Base-by-base conservation (phyloP, 73 alveolate genomes). In the Uronychia setigera region DNA sequence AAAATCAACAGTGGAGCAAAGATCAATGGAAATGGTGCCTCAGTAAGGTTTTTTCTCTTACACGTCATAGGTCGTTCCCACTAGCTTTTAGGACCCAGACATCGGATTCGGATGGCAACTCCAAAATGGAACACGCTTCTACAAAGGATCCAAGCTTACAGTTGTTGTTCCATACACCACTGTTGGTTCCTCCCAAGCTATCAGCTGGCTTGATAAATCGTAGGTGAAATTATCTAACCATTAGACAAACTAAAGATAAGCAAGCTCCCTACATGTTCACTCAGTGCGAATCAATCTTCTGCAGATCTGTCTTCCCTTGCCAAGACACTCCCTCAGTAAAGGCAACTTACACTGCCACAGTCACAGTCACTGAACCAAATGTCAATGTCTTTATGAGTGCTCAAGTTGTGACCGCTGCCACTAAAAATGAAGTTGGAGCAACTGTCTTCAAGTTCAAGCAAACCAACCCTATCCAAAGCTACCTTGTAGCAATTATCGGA, bases 311-410 rank as follows among this genome's bases (percentile, higher is more conserved):
- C 58, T 97, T 97, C 59, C 99, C 99, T 14, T 82, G 91, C 34
- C 93, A 95, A 80, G 99, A 97, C 76, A 97, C 99, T 31, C 99
- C 99, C 0, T 81, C 97, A 19, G 93, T 93, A 58, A 97, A 94
- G 78, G 92, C 95, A 5, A 92, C 95, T 19, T 95, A 94, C 82
- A 88, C 95, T 31, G 96, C 96, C 29, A 84, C 77, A 26, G 92
- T 92, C 29, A 84, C 77, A 26, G 92, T 92, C 33, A 87, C 85
- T 19, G 59, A 74, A 0, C 80, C 81, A 9, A 0, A 31, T 1
- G 80, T 78, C 86, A 67, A 34, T 57, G 94, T 92, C 1, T 57
- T 82, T 79, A 86, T 87, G 92, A 91, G 95, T 67, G 96, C 96
- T 28, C 74, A 80, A 34, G 0, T n/a, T 13, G 80, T 87, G 0